Conservation (phyloP, 1,284 basidiomycete species). For the Mycena citricolor region DNA sequence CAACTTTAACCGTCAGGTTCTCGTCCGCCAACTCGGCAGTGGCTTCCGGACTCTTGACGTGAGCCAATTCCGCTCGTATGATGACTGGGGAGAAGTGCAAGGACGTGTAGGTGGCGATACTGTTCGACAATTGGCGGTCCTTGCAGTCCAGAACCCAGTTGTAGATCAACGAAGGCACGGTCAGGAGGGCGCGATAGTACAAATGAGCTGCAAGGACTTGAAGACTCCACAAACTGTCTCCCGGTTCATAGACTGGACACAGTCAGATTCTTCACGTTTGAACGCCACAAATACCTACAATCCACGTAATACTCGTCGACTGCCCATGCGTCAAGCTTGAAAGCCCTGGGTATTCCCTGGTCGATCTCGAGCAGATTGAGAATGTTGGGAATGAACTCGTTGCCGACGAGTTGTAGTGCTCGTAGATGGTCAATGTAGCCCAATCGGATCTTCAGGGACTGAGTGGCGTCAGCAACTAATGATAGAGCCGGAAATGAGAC, state of each 20-base stretch:
- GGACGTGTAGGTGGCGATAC: constrained; percentile 79
- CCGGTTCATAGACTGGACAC: constrained; percentile 59
- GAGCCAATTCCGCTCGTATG: constrained; percentile 79
- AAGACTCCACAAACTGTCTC: constrained; percentile 54
- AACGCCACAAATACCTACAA: constrained; percentile 48
- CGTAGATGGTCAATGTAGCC: constrained; percentile 87
- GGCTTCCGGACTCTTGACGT: constrained; percentile 67
- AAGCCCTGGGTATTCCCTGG: constrained; percentile 55
- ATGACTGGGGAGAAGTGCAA: constrained; percentile 91
- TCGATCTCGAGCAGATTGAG: constrained; percentile 70
- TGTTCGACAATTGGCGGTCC: constrained; percentile 81
- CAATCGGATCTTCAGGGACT: constrained; percentile 81
- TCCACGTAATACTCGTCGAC: constrained; percentile 87
- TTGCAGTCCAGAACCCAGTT: constrained; percentile 87
- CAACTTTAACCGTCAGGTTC: constrained; percentile 79
- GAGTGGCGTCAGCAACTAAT: constrained; percentile 20
- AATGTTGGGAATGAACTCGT: constrained; percentile 73
- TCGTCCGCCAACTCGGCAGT: constrained; percentile 76
- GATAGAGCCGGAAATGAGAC: constrained; percentile 30
- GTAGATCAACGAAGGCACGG: constrained; percentile 81
- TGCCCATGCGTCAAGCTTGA: constrained; percentile 81
- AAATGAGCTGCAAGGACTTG: constrained; percentile 84
- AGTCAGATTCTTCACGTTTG: constrained; percentile 4
- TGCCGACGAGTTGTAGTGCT: constrained; percentile 61
- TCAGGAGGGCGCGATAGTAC: constrained; percentile 82